A percentile compares a stretch with the other conserved stretches of the same genome.
phyloP scores from a whole-genome alignment of 2,329 filamentous ascomycete species.

The Mollisiaceae sp. region DNA sequence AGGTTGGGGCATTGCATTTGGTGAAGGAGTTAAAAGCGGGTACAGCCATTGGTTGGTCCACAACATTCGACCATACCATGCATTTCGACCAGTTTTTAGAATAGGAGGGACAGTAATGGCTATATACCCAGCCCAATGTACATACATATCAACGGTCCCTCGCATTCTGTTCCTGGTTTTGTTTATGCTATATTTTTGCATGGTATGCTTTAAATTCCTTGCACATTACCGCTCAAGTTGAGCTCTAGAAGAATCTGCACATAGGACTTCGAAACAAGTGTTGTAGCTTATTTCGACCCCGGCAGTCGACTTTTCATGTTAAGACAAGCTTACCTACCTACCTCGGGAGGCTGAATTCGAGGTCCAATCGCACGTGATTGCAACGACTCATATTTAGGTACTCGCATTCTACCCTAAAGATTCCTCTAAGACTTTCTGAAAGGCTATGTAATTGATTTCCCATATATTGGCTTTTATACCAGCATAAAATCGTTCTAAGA shows the following conservation, averaged over 20 bases:
- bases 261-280: background rate
- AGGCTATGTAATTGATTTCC: too few species aligned
- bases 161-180: background rate
- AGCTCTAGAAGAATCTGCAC: background rate
- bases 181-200: background rate
- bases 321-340: too few species aligned
- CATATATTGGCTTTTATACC: too few species aligned
- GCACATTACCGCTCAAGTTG: background rate
- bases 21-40: conserved; percentile 9
- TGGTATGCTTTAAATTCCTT: background rate
- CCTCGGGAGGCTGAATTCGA: too few species aligned
- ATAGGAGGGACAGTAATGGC: background rate
- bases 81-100: background rate
- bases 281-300: too few species aligned
- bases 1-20: conserved; percentile 12
- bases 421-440: too few species aligned
- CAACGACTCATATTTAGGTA: too few species aligned
- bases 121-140: conserved; percentile 7
- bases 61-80: background rate
- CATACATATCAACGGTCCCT: background rate
- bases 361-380: too few species aligned
- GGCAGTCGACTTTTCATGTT: too few species aligned
- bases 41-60: background rate
- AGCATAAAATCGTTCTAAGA: too few species aligned
- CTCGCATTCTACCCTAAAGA: too few species aligned